A percentile compares a stretch with the other conserved stretches of the same genome.
phyloP scores from a whole-genome alignment of 441 rosid genomes.

The Populus hybrid region DNA sequence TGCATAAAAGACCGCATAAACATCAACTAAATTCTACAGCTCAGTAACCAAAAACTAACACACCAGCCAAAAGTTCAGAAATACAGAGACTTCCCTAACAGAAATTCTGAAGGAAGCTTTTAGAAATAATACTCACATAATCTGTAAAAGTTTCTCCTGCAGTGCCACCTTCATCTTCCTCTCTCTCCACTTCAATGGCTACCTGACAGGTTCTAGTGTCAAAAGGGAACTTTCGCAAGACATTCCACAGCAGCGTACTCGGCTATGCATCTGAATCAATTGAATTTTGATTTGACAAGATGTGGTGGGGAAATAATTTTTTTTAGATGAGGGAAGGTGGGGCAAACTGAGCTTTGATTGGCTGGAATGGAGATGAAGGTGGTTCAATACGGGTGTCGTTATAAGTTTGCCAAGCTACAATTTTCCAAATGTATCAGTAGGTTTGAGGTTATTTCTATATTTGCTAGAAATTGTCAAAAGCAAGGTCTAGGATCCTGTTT shows the following conservation, averaged over 20 bases:
- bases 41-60: conserved; percentile 12
- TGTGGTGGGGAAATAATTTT: no score
- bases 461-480: no score
- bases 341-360: no score
- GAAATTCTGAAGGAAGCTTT: conserved; percentile 3
- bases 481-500: no score
- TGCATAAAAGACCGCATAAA: conserved; percentile 31
- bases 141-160: conserved; percentile 95
- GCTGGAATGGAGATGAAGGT: no score
- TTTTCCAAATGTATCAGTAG: no score
- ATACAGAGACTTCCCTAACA: background rate
- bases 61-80: conserved; percentile 1
- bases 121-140: conserved; percentile 59
- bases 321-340: no score
- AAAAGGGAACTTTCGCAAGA: conserved; percentile 5
- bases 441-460: no score
- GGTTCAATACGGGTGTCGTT: no score
- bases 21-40: conserved; percentile 6
- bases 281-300: no score
- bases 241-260: background rate
- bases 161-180: conserved; percentile 96
- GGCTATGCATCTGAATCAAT: background rate
- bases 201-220: conserved; percentile 49
- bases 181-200: conserved; percentile 95
- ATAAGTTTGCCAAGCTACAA: no score